Percentiles rank a stretch among this genome's conserved stretches.
phyloP scores from a whole-genome alignment of 352 stramenopile species.

The Aphanomyces invadans region DNA sequence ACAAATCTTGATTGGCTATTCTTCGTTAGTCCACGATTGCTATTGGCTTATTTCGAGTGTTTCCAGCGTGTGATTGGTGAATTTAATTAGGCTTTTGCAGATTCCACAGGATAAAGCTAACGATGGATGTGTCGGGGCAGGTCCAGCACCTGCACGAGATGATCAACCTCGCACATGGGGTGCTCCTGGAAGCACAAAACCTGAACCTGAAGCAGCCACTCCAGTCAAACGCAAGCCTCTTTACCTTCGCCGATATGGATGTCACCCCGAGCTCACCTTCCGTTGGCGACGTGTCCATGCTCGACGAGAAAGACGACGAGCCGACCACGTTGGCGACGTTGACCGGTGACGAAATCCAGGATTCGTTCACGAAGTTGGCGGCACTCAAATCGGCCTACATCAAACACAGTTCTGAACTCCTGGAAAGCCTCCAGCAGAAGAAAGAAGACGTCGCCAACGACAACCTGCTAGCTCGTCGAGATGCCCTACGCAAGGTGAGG shows the following conservation, averaged over 20 bases:
- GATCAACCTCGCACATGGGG: slow-evolving; percentile 8
- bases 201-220: slow-evolving; percentile 80
- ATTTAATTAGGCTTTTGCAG: background rate
- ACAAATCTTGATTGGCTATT: background rate
- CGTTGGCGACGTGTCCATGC: slow-evolving; percentile 23
- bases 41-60: background rate
- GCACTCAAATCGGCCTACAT: slow-evolving; percentile 73
- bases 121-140: background rate
- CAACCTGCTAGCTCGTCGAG: slow-evolving; percentile 50
- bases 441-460: slow-evolving; percentile 33
- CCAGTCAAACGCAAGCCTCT: slow-evolving; percentile 68
- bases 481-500: slow-evolving; percentile 59
- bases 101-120: background rate
- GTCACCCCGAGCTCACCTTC: slow-evolving; percentile 31
- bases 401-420: slow-evolving; percentile 56
- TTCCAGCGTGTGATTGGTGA: background rate
- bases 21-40: background rate
- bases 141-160: slow-evolving; percentile 19
- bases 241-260: slow-evolving; percentile 32
- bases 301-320: slow-evolving; percentile 34
- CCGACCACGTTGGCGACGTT: slow-evolving; percentile 43
- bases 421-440: slow-evolving; percentile 44
- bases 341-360: slow-evolving; percentile 78
- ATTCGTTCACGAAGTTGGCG: slow-evolving; percentile 78
- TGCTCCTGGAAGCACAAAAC: slow-evolving; percentile 50